Evolutionary conservation across 2,329 filamentous ascomycete species (phyloP), one percentile per base, ranked within the genome.

Genomic region (Ophiostoma sp.): DNA sequence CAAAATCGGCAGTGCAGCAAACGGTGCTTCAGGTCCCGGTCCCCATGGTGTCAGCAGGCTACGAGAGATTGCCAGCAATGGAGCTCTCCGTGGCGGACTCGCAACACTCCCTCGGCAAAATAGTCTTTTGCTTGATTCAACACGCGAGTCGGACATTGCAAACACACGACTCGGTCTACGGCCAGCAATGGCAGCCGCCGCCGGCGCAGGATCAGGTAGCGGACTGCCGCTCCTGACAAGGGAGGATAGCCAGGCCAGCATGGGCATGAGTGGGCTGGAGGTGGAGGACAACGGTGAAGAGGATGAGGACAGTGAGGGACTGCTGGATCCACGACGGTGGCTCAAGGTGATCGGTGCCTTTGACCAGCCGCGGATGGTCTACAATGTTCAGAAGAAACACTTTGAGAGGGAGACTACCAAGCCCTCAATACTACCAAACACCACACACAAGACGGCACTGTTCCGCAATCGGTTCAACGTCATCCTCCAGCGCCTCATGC

Each of bases 391-490:
- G 8, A 97, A 96, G 80, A 97, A 96, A 75, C 91, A 97, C 75
- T 97, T 98, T 76, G 92, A 98, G 74, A 87, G 83, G 89, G 83
- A 89, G 66, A 81, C 83, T 4, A 82, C 84, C 12, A 87, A 87
- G 72, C 85, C 90, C 14, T 89, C 89, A 1, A 76, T 94, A 55
- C 82, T 99, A 71, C 92, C 96, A 0, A 81, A 86, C 8, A 87
- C 92, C 16, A 86, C 88, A 5, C 90, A 93, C 75, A 97, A 96
- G 77, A 97, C 92, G 1, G 82, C 87, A 3, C 81, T 95, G 62
- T 97, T 97, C 79, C 87, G 93, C 72, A 93, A 97, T 76, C 86
- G 93, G 71, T 98, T 96, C 77, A 90, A 97, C 74, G 85, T 98
- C 67, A 89, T 98, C 66, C 91, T 97, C 76, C 94, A 98, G 77